A percentile compares a stretch with the other conserved stretches of the same genome.
phyloP scores from a whole-genome alignment of 164 flowering plant species.

The Cinnamomum chago region DNA sequence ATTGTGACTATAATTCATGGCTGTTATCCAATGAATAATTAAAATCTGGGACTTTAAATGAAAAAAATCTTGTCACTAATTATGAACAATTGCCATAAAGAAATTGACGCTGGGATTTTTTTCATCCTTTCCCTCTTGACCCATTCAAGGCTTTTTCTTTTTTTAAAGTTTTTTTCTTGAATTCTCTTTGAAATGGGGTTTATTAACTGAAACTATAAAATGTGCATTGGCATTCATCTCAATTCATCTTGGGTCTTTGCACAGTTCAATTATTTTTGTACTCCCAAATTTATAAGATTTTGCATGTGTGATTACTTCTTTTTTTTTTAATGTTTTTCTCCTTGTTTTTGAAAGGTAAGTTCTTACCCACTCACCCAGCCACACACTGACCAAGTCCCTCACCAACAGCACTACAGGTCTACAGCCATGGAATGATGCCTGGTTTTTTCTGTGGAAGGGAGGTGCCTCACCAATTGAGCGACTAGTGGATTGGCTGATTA shows the following conservation, averaged over 20 bases:
- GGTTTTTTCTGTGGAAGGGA: too few species aligned
- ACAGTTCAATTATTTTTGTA: too few species aligned
- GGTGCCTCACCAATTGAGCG: too few species aligned
- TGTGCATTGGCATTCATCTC: too few species aligned
- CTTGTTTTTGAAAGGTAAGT: not conserved
- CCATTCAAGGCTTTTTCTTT: not conserved
- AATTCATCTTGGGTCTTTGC: too few species aligned
- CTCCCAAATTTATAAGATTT: too few species aligned
- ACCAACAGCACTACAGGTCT: not conserved
- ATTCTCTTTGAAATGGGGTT: too few species aligned
- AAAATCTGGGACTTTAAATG: not conserved
- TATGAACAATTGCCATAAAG: not conserved
- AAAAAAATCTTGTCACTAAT: not conserved
- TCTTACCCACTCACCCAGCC: not conserved
- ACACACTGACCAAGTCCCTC: too few species aligned
- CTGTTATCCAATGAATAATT: not conserved
- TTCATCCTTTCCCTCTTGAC: not conserved
- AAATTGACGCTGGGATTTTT: not conserved
- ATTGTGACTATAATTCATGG: not conserved
- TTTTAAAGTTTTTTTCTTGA: not conserved
- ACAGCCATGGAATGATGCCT: not conserved
- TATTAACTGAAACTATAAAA: too few species aligned
- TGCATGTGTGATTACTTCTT: too few species aligned
- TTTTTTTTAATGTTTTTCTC: too few species aligned
- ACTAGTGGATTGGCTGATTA: too few species aligned